A percentile compares a stretch with the other conserved stretches of the same genome.
Conservation (phyloP, 176 grass and related monocot species). For the Musa beccarii region DNA sequence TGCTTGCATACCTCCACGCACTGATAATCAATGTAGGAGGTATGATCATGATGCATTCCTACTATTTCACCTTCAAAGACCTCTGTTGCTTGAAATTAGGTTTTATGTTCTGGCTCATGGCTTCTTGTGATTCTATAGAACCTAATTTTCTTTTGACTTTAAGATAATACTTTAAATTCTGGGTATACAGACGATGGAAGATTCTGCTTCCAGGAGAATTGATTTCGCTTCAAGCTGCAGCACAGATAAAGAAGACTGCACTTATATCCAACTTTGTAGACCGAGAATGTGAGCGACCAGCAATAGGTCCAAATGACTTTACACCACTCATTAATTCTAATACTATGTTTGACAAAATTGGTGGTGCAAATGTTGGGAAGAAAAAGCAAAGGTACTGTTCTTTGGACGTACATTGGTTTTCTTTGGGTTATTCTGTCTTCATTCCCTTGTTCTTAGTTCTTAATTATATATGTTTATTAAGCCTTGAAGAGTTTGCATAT, state of each 20-base stretch:
- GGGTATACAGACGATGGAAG: conserved; percentile 55
- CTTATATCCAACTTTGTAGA: conserved; percentile 84
- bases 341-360: conserved; percentile 22
- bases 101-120: neutral
- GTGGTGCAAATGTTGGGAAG: neutral
- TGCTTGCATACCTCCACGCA: conserved; percentile 52
- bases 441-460: neutral
- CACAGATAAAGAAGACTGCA: conserved; percentile 58
- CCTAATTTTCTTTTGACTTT: neutral
- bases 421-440: neutral
- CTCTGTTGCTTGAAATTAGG: neutral
- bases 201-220: conserved; percentile 38
- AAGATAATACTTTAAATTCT: neutral
- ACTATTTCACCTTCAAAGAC: neutral
- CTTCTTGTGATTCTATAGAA: neutral
- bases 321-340: conserved; percentile 27
- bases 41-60: conserved; percentile 23
- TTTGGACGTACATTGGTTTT: neutral
- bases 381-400: conserved; percentile 41
- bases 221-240: conserved; percentile 32
- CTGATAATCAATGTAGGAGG: conserved; percentile 86
- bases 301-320: conserved; percentile 66
- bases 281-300: conserved; percentile 66
- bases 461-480: neutral
- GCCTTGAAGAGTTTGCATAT: neutral